These are phyloP conservation scores for Candida easanensis DNA, from an alignment of 805 yeast species.

Conservation along the genomic window DNA sequence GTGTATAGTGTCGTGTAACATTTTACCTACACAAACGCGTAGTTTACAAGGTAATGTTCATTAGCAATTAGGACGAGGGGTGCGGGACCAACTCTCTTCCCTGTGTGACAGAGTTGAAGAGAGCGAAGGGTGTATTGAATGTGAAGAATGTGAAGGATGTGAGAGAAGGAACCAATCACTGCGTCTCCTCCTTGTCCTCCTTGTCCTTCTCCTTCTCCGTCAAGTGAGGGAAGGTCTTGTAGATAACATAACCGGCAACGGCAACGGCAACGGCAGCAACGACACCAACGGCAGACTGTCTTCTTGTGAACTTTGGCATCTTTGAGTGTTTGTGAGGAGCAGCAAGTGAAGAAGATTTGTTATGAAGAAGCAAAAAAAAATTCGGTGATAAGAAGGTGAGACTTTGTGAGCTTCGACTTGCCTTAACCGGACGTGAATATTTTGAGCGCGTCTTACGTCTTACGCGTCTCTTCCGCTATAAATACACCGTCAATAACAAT, in stretches of 20 bases:
- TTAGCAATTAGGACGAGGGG: not conserved
- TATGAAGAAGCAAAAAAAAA: no score
- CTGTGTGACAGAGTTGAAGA: no score
- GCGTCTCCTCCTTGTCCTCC: not conserved
- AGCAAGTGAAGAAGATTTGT: no score
- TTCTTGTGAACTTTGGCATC: conserved; percentile 18
- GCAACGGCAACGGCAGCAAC: conserved; percentile 17
- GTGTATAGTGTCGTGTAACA: no score
- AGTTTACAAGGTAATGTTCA: not conserved
- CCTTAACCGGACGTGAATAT: conserved; percentile 10
- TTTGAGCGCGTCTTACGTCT: not conserved
- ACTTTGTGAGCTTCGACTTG: conserved; percentile 14
- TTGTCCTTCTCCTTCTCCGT: conserved; percentile 2
- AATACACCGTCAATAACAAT: no score
- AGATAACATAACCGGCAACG: conserved; percentile 16
- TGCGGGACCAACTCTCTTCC: no score
- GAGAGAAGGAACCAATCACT: no score
- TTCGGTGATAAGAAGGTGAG: no score
- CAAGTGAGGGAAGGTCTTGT: conserved; percentile 19
- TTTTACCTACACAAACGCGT: no score
- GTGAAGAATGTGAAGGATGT: no score
- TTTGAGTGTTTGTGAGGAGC: not conserved
- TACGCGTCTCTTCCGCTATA: no score
- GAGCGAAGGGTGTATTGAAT: no score
- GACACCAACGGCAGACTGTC: conserved; percentile 9